Evolutionary conservation across 805 yeast species (phyloP), one percentile per base, ranked within the genome.

Genomic region (Candida orba): DNA sequence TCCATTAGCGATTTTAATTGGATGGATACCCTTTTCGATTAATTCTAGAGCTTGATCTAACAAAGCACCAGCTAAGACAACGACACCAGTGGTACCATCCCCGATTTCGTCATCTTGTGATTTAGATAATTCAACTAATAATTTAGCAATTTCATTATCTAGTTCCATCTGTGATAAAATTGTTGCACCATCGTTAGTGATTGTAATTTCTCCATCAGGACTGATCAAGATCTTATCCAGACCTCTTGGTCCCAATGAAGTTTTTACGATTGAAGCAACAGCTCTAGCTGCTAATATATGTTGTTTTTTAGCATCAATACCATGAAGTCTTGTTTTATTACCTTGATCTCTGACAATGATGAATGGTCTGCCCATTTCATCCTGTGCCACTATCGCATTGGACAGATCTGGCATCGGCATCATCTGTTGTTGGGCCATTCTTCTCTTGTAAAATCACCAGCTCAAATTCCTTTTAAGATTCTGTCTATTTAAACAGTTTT

Each of bases 121-220:
- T 63, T 78, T 85, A 27, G 96, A 84, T 52, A 93, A 75, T 67
- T 95, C 96, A 17, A 93, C 99, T 59, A 93, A 71, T 48, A 93
- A 72, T 66, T 93, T 93, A 52, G 99, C 99, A 55, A 93, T 89
- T 67, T 93, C 95, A 64, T 85, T 90, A 54, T 89, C 95, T 51
- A 93, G 73, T 63, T 93, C 95, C 96, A 93, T 93, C 62, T 89
- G 96, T 8, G 95, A 76, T 54, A 93, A 69, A 57, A 93, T 95
- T 12, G 99, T 95, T 37, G 98, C 99, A 55, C 99, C 99, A 63
- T 93, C 99, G 63, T 93, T 93, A 40, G 99, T 93, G 56, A 93
- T 91, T 44, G 96, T 93, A 65, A 93, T 93, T 46, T 93, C 98
- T 18, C 99, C 98, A 62, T 95, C 99, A 27, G 93, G 98, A 41